Evolutionary conservation across 176 grass and related monocot species (phyloP).

Genomic region (Puccinellia tenuiflora): DNA sequence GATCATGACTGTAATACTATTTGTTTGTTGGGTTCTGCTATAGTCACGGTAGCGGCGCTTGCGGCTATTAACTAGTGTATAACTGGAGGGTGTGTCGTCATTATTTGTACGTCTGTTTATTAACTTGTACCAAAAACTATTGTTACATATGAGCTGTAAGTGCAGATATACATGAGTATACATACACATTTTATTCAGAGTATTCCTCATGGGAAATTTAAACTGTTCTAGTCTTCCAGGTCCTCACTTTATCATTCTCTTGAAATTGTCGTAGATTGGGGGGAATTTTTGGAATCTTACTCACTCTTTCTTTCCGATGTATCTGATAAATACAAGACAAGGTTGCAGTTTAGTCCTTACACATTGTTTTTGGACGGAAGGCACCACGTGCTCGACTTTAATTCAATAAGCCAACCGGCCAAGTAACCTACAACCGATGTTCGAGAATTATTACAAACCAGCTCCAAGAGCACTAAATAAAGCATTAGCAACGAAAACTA

Average conservation of each 20-base stretch:
- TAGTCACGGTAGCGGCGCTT: slow-evolving; percentile 12
- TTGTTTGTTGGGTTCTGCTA: slow-evolving; percentile 1
- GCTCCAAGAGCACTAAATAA: no score
- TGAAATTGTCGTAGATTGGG: neutral
- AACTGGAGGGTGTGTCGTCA: slow-evolving; percentile 28
- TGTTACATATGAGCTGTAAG: slow-evolving; percentile 31
- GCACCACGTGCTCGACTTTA: no score
- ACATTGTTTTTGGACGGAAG: no score
- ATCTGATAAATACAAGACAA: no score
- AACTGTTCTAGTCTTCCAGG: neutral
- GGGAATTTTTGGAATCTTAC: no score
- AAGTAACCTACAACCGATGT: no score
- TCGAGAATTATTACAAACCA: no score
- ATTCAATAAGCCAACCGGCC: no score
- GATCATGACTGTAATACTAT: slow-evolving; percentile 25
- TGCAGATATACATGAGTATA: slow-evolving; percentile 29
- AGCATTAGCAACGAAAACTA: no score
- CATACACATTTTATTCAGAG: neutral
- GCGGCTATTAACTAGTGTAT: slow-evolving; percentile 33
- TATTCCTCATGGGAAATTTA: neutral
- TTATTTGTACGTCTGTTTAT: slow-evolving; percentile 22
- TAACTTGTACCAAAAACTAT: slow-evolving; percentile 32
- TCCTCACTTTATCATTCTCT: neutral
- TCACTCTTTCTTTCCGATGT: no score
- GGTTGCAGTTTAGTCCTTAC: no score